Base-by-base conservation (phyloP, 2,329 filamentous ascomycete species). In the Aaosphaeria arxii region DNA sequence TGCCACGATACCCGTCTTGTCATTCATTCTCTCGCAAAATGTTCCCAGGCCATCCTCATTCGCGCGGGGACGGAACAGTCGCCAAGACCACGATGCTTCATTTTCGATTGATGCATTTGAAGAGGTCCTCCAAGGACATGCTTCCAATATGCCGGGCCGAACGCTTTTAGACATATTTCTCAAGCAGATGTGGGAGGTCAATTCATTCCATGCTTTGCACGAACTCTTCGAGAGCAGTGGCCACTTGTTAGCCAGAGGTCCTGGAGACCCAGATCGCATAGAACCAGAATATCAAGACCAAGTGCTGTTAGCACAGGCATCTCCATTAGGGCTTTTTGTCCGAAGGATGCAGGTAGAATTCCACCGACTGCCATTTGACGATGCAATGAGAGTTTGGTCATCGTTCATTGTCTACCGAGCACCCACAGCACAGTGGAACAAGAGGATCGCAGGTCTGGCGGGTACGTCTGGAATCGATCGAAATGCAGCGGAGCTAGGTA, bases 151-250 rank as follows among this genome's bases (percentile, higher is more conserved):
- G 48, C 87, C 90, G 0, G 90, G 90, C 3, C 81, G 88, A 42
- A 86, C 82, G n/a, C 73, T 96, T n/a, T 94, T 91, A 84, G 91
- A 97, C 63, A 75, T 87, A 2, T 89, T 96, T 48, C 78, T 97
- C 9, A 81, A 83, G 47, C 86, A 85, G 53, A 74, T 97, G 28
- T 97, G 94, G 92, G 78, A 80, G 11, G 83, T 97, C 55, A 84
- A 91, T 63, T 92, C 87, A 17, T 80, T 95, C 7, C 83, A 97
- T 71, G 82, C 85, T 0, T 73, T 97, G n/a, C 84, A 91, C 61
- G 75, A 77, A 2, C 92, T 95, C 67, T 89, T 95, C 62, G 78
- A 80, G 30, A 74, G 74, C 24, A 76, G 87, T 11, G 71, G 75
- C 4, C 69, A 71, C 28, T 71, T 89, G 31, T 48, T 28, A 44